Percentiles rank a stretch among this genome's conserved stretches.
These are phyloP conservation scores for Marasmius sp. DNA, from an alignment of 1,284 basidiomycete genomes.

Conservation along the genomic window DNA sequence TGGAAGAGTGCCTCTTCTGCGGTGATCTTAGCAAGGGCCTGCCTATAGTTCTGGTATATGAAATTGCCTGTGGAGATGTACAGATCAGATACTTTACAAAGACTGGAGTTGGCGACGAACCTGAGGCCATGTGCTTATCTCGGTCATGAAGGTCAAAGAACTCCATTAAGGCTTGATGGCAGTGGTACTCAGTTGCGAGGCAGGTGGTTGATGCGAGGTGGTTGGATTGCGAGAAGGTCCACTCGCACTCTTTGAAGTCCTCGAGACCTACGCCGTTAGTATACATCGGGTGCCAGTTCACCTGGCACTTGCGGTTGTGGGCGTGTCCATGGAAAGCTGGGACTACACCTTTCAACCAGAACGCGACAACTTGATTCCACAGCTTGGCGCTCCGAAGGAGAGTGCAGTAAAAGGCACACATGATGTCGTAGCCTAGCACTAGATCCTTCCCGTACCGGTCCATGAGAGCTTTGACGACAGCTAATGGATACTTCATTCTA, in stretches of 20 bases:
- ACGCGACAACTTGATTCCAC: constrained; percentile 20
- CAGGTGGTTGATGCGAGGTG: constrained; percentile 21
- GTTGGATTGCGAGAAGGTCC: constrained; percentile 31
- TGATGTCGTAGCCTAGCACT: constrained; percentile 34
- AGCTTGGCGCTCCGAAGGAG: constrained; percentile 3
- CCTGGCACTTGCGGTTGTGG: constrained; percentile 33
- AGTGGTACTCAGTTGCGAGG: constrained; percentile 25
- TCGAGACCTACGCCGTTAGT: constrained; percentile 31
- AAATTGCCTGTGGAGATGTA: background rate
- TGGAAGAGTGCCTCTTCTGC: no score
- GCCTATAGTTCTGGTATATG: background rate
- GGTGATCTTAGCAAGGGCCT: background rate
- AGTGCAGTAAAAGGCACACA: constrained; percentile 18
- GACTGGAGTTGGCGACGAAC: background rate
- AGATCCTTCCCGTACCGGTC: constrained; percentile 21
- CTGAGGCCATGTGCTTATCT: background rate
- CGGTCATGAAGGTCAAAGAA: constrained; percentile 20
- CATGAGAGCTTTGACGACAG: constrained; percentile 23
- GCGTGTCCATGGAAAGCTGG: constrained; percentile 33
- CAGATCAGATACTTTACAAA: no score
- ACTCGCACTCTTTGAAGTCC: constrained; percentile 31
- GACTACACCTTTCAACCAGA: constrained; percentile 19
- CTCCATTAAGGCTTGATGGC: constrained; percentile 22
- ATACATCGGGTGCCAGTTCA: constrained; percentile 27
- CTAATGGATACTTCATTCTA: constrained; percentile 36